A percentile compares a stretch with the other conserved stretches of the same genome.
Conservation (phyloP, 306 rosid species). For the Vicia faba region DNA sequence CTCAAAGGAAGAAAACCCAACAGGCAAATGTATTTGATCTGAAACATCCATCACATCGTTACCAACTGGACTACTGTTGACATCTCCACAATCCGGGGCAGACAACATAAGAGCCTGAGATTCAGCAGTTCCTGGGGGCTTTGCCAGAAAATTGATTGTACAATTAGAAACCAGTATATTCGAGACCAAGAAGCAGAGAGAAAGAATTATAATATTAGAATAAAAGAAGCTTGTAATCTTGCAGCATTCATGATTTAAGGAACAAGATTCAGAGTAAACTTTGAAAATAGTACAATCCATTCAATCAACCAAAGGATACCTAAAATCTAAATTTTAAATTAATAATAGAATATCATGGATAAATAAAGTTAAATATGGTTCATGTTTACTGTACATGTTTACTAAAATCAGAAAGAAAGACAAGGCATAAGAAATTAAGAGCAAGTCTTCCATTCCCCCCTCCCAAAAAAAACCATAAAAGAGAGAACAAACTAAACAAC, state of each 20-base stretch:
- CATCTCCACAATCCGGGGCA: slow-evolving; percentile 78
- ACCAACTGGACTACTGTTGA: slow-evolving; percentile 78
- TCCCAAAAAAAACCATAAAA: slow-evolving; percentile 18
- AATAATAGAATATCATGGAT: slow-evolving; percentile 20
- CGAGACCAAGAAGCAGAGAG: slow-evolving; percentile 14
- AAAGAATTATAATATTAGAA: slow-evolving; percentile 16
- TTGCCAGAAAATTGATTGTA: slow-evolving; percentile 48
- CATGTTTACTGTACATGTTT: neutral
- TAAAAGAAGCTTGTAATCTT: slow-evolving; percentile 20
- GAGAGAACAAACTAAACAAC: slow-evolving; percentile 29
- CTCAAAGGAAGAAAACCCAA: slow-evolving; percentile 76
- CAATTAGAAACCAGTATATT: slow-evolving; percentile 36
- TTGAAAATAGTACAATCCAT: slow-evolving; percentile 25
- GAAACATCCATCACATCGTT: slow-evolving; percentile 57
- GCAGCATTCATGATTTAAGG: slow-evolving; percentile 23
- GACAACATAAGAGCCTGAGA: slow-evolving; percentile 80
- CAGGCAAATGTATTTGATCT: slow-evolving; percentile 74
- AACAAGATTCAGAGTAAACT: slow-evolving; percentile 18
- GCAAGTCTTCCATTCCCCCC: neutral
- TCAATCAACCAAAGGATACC: slow-evolving; percentile 29
- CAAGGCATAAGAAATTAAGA: slow-evolving; percentile 21
- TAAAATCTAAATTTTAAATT: slow-evolving; percentile 6
- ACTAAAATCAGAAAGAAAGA: neutral
- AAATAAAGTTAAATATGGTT: slow-evolving; percentile 19
- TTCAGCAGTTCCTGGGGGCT: slow-evolving; percentile 99